Percentiles rank a stretch among this genome's conserved stretches.
Evolutionary conservation across 1,284 basidiomycete species (phyloP).

Genomic region (Bondarzewia mesenterica): DNA sequence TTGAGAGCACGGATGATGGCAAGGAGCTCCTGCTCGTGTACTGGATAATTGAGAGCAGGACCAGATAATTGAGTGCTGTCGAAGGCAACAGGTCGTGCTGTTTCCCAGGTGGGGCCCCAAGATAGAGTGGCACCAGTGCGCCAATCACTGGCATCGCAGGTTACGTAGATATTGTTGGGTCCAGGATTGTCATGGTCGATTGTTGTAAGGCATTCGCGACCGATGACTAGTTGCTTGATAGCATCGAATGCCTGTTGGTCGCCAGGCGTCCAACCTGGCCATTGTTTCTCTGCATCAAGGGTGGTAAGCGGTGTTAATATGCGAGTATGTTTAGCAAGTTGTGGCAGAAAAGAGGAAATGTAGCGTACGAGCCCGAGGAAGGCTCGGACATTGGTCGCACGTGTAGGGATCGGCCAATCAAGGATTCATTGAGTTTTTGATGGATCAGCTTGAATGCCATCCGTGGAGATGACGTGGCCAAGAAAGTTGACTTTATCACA

Average conservation of each 20-base stretch:
- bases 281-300: constrained; percentile 16
- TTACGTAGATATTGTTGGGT: constrained; percentile 19
- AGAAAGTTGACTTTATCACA: constrained; percentile 21
- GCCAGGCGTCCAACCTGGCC: constrained; percentile 21
- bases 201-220: constrained; percentile 19
- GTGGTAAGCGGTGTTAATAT: constrained; percentile 24
- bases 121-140: constrained; percentile 25
- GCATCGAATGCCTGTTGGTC: constrained; percentile 28
- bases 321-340: constrained; percentile 22
- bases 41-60: constrained; percentile 17
- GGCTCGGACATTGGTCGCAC: constrained; percentile 18
- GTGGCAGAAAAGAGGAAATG: constrained; percentile 24
- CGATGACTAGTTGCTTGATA: constrained; percentile 26
- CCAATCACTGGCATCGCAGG: constrained; percentile 24
- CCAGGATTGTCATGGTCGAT: constrained; percentile 23
- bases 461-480: constrained; percentile 24
- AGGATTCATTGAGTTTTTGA: constrained; percentile 22
- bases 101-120: constrained; percentile 22
- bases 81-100: constrained; percentile 24
- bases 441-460: constrained; percentile 25
- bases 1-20: constrained; percentile 16
- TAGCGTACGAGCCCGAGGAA: constrained; percentile 31
- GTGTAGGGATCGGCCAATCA: constrained; percentile 24
- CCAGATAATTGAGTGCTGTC: constrained; percentile 17
- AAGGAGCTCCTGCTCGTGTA: constrained; percentile 17